phyloP scores from a whole-genome alignment of 495 filamentous ascomycete species.

The Penicillium roqueforti region DNA sequence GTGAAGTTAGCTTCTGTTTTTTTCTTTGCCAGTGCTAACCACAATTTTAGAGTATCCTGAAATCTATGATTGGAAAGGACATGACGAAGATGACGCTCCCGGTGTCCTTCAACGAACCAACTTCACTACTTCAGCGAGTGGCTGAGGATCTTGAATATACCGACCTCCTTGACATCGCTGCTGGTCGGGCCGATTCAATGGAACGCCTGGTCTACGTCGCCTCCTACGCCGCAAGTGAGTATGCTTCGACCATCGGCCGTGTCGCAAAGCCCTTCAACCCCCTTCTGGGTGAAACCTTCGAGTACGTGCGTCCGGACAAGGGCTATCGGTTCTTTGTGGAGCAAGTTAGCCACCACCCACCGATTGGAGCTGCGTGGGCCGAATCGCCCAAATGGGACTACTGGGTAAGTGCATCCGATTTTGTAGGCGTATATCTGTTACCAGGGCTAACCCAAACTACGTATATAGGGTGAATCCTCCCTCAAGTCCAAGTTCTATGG shows the following conservation, averaged over 20 bases:
- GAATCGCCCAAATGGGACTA: slow-evolving; percentile 96
- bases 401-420: slow-evolving; percentile 50
- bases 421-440: too few relatives aligned
- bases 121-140: slow-evolving; percentile 91
- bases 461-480: slow-evolving; percentile 73
- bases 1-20: not conserved
- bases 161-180: slow-evolving; percentile 85
- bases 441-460: slow-evolving; percentile 4
- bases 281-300: slow-evolving; percentile 91
- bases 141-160: slow-evolving; percentile 98
- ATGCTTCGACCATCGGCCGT: slow-evolving; percentile 92
- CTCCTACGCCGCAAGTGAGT: slow-evolving; percentile 91
- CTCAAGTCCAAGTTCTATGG: slow-evolving; percentile 98
- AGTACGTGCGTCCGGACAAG: slow-evolving; percentile 92
- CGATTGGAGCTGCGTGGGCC: slow-evolving; percentile 88
- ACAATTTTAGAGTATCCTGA: slow-evolving; percentile 76
- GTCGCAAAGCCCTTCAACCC: slow-evolving; percentile 99
- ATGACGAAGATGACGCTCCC: slow-evolving; percentile 99
- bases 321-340: slow-evolving; percentile 98
- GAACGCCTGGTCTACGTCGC: slow-evolving; percentile 96
- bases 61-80: slow-evolving; percentile 99
- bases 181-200: slow-evolving; percentile 77
- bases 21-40: slow-evolving; percentile 17
- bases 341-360: slow-evolving; percentile 97
- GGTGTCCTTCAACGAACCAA: slow-evolving; percentile 98